These are phyloP conservation scores for Tuber umbilicatum DNA, from an alignment of 495 filamentous ascomycete species.

Conservation along the genomic window DNA sequence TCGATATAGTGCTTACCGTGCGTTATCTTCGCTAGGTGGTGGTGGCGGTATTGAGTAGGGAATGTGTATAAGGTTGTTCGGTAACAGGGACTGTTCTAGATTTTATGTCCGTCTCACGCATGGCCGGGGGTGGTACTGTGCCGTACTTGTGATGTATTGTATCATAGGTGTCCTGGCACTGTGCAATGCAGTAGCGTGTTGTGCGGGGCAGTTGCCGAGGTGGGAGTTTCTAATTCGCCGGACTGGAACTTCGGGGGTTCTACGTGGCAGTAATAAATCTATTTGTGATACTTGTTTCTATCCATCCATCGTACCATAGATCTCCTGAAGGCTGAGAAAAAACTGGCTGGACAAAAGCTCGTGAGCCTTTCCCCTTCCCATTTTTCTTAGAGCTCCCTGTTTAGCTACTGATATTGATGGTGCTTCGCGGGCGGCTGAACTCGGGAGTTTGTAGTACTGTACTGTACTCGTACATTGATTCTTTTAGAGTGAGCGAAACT, in stretches of 20 bases:
- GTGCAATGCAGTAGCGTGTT: not conserved
- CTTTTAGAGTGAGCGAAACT: no score
- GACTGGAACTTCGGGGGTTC: not conserved
- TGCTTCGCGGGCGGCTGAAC: no score
- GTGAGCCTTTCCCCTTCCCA: no score
- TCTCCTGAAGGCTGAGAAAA: not conserved
- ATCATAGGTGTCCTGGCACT: not conserved
- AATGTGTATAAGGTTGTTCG: not conserved
- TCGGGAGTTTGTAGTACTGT: no score
- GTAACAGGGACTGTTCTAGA: slow-evolving; percentile 1
- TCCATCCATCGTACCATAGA: no score
- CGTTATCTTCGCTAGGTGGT: not conserved
- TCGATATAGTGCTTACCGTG: not conserved
- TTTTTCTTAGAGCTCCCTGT: no score
- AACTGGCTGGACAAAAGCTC: no score
- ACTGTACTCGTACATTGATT: no score
- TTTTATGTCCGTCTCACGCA: not conserved
- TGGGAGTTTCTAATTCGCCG: not conserved
- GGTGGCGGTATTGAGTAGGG: not conserved
- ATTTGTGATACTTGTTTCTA: not conserved
- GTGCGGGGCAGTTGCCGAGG: not conserved
- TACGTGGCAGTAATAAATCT: not conserved
- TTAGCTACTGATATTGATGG: no score
- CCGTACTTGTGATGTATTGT: not conserved
- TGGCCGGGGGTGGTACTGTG: not conserved